phyloP scores from a whole-genome alignment of 495 filamentous ascomycete genomes.

The Tuber melanosporum region DNA sequence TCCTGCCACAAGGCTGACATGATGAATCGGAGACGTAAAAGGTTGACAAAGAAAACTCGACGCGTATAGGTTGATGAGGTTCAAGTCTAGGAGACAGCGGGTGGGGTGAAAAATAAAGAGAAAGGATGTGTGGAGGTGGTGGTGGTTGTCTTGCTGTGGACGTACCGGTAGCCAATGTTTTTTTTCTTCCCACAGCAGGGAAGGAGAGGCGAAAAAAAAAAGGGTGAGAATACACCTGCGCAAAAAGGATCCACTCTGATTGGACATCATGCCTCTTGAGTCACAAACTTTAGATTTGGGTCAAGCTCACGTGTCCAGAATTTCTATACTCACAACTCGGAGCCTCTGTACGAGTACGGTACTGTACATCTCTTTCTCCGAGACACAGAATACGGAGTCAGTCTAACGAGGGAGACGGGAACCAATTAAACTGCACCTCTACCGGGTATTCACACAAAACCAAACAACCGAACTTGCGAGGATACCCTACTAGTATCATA shows the following conservation, averaged over 20 bases:
- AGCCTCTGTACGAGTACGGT: not conserved
- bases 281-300: not conserved
- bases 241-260: not conserved
- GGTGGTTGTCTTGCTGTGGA: conserved; percentile 37
- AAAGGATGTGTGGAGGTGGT: conserved; percentile 41
- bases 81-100: conserved; percentile 23
- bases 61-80: conserved; percentile 31
- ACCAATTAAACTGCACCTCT: not conserved
- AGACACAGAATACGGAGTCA: not conserved
- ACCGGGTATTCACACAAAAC: not conserved
- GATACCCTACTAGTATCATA: not conserved
- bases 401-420: conserved; percentile 5
- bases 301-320: not conserved
- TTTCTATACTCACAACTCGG: not conserved
- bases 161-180: not conserved
- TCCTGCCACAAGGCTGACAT: conserved; percentile 76
- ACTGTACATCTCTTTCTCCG: not conserved
- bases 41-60: conserved; percentile 26
- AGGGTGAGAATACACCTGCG: not conserved
- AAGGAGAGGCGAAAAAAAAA: conserved; percentile 9
- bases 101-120: conserved; percentile 15
- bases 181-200: conserved; percentile 21
- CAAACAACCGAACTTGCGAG: not conserved
- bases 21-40: conserved; percentile 24
- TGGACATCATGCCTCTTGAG: not conserved